Evolutionary conservation across 2,329 filamentous ascomycete genomes (phyloP), one percentile per base, ranked within the genome.

Genomic region (Aspergillus spinulosporus): DNA sequence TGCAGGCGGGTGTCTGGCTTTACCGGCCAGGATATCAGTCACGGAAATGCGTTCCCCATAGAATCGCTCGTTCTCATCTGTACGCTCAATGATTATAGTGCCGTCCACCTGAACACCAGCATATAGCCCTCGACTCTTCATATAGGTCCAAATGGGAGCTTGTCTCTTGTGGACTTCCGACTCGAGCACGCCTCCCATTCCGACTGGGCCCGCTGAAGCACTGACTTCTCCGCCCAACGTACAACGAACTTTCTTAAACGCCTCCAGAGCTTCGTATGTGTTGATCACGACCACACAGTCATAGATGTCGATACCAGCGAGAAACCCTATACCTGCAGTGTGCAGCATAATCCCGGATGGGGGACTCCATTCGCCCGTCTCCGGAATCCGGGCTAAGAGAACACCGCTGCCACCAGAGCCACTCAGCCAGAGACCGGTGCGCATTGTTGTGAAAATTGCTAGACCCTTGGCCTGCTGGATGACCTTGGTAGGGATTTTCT

Each of bases 271-370:
- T 55, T 90, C 83, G 45, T 89, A 85, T 44, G 89, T 92, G 76
- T 96, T 97, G 70, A 97, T 92, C 36, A 97, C 89, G 6, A 97
- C 83, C 11, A 97, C 89, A 68, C 92, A 96, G 72, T 97, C 93
- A 78, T 97, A 97, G 32, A 97, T 92, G 70, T 97, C 93, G 40
- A 96, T 88, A 2, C 92, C 93, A 4, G 92, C 87, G 52, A 96
- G 83, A 68, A 97, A 97, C 36, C 92, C 93, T 34, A 97, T 81
- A 0, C 89, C 91, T 1, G 90, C 85, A 0, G 93, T 96, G 70
- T 97, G 93, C 46, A 96, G 82, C 77, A 96, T 84, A 62, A 97
- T 92, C 46, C 90, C 92, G 0, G 90, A 95, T 0, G 93, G 93
- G 6, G 92, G 89, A 61, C 90, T 94, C 92, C 92, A 97, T 62